These are phyloP conservation scores for Penicillium dipodomyicola DNA, from an alignment of 495 filamentous ascomycete species.

Conservation along the genomic window DNA sequence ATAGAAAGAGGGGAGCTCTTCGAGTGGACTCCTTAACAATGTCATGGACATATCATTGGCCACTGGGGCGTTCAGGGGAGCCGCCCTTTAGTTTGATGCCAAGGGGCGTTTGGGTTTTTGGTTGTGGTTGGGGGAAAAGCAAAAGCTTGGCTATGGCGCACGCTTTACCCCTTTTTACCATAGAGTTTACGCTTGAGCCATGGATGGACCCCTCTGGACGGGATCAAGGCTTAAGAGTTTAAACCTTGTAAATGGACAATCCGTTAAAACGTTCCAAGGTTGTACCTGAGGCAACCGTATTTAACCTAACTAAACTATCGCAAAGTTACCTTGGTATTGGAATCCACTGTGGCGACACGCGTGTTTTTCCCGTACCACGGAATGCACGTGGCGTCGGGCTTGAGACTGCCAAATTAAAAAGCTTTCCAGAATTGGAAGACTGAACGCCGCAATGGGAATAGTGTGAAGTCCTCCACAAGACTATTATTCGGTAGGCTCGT, in stretches of 20 bases:
- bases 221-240: neutral
- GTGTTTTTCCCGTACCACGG: constrained; percentile 21
- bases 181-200: constrained; percentile 5
- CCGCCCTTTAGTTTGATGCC: constrained; percentile 5
- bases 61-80: constrained; percentile 15
- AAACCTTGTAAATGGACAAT: neutral
- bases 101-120: neutral
- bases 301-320: neutral
- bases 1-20: neutral
- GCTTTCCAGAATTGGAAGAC: no score
- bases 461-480: neutral
- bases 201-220: neutral
- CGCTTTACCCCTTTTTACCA: constrained; percentile 7
- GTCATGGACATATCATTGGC: constrained; percentile 23
- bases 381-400: constrained; percentile 23
- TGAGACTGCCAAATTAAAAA: constrained; percentile 1
- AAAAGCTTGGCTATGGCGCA: constrained; percentile 19
- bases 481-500: constrained; percentile 6
- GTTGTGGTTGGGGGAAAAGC: no score
- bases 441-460: no score
- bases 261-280: no score
- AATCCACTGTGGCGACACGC: constrained; percentile 6
- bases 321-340: neutral
- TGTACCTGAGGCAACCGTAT: neutral
- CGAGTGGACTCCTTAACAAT: constrained; percentile 5